Evolutionary conservation across 345 rosid genomes (phyloP).

Genomic region (Acer yangbiense): DNA sequence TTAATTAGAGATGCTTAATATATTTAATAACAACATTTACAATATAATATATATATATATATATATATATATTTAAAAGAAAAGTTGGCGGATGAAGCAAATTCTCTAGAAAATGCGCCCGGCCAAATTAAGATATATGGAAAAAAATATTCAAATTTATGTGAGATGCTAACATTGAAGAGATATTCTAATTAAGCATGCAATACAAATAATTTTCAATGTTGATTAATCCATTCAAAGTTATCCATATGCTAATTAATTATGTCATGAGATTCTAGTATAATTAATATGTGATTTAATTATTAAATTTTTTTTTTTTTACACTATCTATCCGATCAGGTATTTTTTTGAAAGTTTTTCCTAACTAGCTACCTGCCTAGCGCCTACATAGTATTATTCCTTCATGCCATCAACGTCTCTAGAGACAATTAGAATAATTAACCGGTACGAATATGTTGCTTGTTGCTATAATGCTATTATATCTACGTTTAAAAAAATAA

Average conservation of each 20-base stretch:
- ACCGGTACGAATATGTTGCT: not conserved
- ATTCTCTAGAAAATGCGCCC: too few species aligned
- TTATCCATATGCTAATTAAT: not conserved
- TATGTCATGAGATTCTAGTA: not conserved
- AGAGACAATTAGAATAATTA: not conserved
- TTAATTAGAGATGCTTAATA: not conserved
- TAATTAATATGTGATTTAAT: not conserved
- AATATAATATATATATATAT: too few species aligned
- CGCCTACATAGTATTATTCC: not conserved
- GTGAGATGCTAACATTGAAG: not conserved
- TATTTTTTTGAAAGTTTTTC: too few species aligned
- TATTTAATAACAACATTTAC: too few species aligned
- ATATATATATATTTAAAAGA: too few species aligned
- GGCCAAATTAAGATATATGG: not conserved
- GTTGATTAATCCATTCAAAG: not conserved
- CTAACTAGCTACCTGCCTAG: not conserved
- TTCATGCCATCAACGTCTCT: not conserved
- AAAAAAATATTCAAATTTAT: too few species aligned
- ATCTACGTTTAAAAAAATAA: not conserved
- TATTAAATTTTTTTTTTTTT: not conserved
- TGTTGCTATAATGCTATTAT: not conserved
- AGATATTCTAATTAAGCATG: not conserved
- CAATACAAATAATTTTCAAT: not conserved
- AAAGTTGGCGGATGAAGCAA: too few species aligned
- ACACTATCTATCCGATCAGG: too few species aligned